phyloP scores from a whole-genome alignment of 371 early-diverging fungal species.

The Actinomortierella wolfii region DNA sequence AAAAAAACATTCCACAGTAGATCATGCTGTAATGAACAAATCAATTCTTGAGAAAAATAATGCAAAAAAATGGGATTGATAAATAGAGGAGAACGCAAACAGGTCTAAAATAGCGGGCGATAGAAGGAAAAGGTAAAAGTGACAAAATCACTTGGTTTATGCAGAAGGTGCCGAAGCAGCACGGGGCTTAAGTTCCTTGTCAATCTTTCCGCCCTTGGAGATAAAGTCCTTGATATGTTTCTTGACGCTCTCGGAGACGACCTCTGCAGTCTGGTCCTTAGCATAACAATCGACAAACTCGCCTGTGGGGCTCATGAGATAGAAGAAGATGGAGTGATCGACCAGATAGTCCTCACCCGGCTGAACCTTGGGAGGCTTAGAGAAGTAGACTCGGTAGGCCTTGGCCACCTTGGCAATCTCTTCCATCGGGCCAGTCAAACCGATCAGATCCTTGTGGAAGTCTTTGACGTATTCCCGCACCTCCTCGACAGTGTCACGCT shows the following conservation, averaged over 20 bases:
- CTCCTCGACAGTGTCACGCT: conserved; percentile 85
- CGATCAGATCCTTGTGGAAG: conserved; percentile 92
- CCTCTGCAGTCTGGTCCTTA: conserved; percentile 69
- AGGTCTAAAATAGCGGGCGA: too few relatives aligned
- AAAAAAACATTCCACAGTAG: too few relatives aligned
- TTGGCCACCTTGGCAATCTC: conserved; percentile 87
- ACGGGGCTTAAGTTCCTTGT: conserved; percentile 14
- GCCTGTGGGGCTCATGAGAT: conserved; percentile 93
- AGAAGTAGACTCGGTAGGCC: conserved; percentile 92
- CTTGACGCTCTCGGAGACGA: conserved; percentile 65
- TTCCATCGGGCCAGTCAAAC: conserved; percentile 88
- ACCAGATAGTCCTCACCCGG: conserved; percentile 94
- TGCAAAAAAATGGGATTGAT: not conserved
- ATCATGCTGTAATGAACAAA: too few relatives aligned
- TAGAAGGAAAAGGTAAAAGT: too few relatives aligned
- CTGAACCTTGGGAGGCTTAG: conserved; percentile 83
- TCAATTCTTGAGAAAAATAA: conserved; percentile 9
- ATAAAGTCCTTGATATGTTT: conserved; percentile 56
- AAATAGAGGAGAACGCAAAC: not conserved
- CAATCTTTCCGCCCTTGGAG: conserved; percentile 51
- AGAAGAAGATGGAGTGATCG: conserved; percentile 98
- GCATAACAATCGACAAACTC: conserved; percentile 91
- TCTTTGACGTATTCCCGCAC: conserved; percentile 90
- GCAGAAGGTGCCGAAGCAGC: too few relatives aligned
- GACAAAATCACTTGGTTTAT: too few relatives aligned